Percentiles rank a stretch among this genome's conserved stretches.
These are phyloP conservation scores for Exophiala oligosperma DNA, from an alignment of 2,329 filamentous ascomycete genomes.

Conservation along the genomic window DNA sequence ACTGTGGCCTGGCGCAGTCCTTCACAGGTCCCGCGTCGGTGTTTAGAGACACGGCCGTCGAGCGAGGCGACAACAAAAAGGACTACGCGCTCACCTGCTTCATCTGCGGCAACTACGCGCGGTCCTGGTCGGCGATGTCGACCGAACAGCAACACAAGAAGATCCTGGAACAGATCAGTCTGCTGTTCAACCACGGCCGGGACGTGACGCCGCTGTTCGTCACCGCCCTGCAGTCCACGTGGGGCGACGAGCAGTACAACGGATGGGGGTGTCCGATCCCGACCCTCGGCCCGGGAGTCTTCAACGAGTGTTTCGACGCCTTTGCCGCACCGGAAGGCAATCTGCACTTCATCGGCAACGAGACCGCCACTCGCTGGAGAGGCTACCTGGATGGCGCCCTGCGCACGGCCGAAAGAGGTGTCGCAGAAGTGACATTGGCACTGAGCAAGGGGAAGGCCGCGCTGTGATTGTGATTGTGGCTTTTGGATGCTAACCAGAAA, in stretches of 20 bases:
- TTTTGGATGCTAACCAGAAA: too few species aligned
- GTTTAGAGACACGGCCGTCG: conserved; percentile 38
- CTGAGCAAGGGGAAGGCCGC: too few species aligned
- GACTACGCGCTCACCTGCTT: conserved; percentile 41
- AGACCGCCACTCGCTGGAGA: too few species aligned
- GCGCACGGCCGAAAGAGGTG: too few species aligned
- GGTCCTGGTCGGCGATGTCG: conserved; percentile 35
- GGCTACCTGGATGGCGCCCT: too few species aligned
- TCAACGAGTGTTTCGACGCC: conserved; percentile 33
- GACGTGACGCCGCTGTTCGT: conserved; percentile 25
- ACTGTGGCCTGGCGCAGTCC: conserved; percentile 40
- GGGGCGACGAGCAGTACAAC: conserved; percentile 37
- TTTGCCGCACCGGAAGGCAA: conserved; percentile 38
- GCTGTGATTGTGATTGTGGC: too few species aligned
- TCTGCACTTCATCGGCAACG: conserved; percentile 25
- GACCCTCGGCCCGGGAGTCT: conserved; percentile 37
- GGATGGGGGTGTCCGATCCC: conserved; percentile 43
- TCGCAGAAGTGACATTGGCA: too few species aligned
- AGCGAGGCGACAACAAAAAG: not conserved
- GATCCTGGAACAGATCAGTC: conserved; percentile 6
- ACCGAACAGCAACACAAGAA: conserved; percentile 18
- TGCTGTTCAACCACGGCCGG: not conserved
- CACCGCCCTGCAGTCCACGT: conserved; percentile 30
- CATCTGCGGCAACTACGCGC: not conserved
- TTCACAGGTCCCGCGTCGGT: conserved; percentile 39